Evolutionary conservation across 495 filamentous ascomycete genomes (phyloP), one percentile per base, ranked within the genome.

Genomic region (Neurospora sp.): DNA sequence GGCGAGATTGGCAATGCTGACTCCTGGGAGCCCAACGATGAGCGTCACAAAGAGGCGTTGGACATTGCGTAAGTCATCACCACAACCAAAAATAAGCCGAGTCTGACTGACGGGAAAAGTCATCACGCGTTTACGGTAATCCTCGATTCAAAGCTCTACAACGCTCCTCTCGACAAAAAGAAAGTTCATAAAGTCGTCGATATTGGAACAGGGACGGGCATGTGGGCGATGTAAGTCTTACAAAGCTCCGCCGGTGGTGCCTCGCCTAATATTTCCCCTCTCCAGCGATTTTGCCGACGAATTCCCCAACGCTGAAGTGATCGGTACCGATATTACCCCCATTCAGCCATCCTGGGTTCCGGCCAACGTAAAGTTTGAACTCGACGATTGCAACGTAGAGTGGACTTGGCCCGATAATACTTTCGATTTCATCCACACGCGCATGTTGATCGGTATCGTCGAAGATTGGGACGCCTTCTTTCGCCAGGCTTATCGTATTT

Each of bases 341-440:
- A 82, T 84, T 40, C 82, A 84, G 69, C 83, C 83, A 0, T 74
- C 71, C 10, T 80, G 77, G 70, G 78, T 85, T 16, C 82, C 84
- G 5, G 77, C 82, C 1, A 87, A 86, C 74, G 79, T 82, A 62
- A 79, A 81, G n/a, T 88, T 88, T 73, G 82, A 84, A 71, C 77
- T 87, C 48, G 85, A 86, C 73, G 85, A 87, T 72, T 84, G 85
- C 73, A 83, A 85, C 62, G 37, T 71, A 2, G 76, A 78, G 27
- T 89, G 86, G 87, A 75, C 81, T 14, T 86, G 83, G 74, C 73
- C 79, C 11, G 71, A 78, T n/a, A 79, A 85, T 39, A 70, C 78
- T 59, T 90, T 90, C 75, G 89, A 91, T 77, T 88, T 87, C 69
- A 83, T 90, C 69, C 87, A 90, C 76, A 81, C 85, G 4, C 84